A percentile compares a stretch with the other conserved stretches of the same genome.
phyloP scores from a whole-genome alignment of 148 eudicot genomes.

The Rhododendron henanense region DNA sequence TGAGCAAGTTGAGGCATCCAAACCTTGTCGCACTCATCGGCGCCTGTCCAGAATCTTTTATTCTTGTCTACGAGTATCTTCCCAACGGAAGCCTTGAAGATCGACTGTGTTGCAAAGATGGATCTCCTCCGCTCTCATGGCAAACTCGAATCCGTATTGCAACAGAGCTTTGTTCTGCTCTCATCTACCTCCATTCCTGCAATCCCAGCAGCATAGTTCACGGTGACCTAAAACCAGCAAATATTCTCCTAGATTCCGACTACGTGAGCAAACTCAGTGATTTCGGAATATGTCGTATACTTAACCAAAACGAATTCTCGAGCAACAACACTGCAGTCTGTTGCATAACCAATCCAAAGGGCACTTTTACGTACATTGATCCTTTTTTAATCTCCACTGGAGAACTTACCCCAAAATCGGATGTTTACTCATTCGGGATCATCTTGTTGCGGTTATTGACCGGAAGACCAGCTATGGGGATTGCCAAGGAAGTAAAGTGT shows the following conservation, averaged over 20 bases:
- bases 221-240: conserved; percentile 79
- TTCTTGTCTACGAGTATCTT: conserved; percentile 77
- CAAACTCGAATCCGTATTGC: conserved; percentile 75
- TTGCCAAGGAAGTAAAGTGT: conserved; percentile 54
- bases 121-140: conserved; percentile 75
- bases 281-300: conserved; percentile 58
- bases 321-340: conserved; percentile 29
- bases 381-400: conserved; percentile 67
- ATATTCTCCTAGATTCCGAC: conserved; percentile 60
- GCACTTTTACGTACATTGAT: conserved; percentile 68
- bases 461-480: conserved; percentile 59
- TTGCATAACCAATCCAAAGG: conserved; percentile 51
- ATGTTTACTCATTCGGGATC: conserved; percentile 78
- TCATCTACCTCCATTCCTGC: conserved; percentile 72
- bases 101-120: conserved; percentile 66
- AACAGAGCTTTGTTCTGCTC: conserved; percentile 75
- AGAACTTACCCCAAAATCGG: conserved; percentile 74
- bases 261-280: conserved; percentile 64
- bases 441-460: conserved; percentile 69
- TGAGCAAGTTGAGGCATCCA: conserved; percentile 84
- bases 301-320: conserved; percentile 37
- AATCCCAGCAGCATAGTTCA: conserved; percentile 54
- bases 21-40: conserved; percentile 81
- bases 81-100: conserved; percentile 92
- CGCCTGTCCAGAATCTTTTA: conserved; percentile 66